Evolutionary conservation across 768 basidiomycete species (phyloP).

Genomic region (Phaeotremella skinneri): DNA sequence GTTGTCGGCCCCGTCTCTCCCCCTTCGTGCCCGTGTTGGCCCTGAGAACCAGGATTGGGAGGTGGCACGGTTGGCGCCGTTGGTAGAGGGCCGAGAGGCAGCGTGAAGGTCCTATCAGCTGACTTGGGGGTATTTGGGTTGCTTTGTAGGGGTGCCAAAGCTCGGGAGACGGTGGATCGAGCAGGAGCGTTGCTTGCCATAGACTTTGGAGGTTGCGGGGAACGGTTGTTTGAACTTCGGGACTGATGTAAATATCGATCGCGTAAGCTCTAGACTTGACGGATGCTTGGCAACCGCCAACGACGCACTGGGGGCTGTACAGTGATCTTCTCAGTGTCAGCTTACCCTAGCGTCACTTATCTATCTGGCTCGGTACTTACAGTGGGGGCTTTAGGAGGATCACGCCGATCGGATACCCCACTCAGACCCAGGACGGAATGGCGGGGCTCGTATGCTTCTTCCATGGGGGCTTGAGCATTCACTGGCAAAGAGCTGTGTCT

Average conservation of each 20-base stretch:
- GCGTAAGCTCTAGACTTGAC: slow-evolving; percentile 18
- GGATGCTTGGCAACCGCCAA: slow-evolving; percentile 6
- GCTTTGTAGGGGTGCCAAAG: too few relatives aligned
- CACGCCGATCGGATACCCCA: slow-evolving; percentile 11
- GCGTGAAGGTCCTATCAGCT: too few relatives aligned
- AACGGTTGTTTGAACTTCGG: slow-evolving; percentile 2
- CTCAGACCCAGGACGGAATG: slow-evolving; percentile 29
- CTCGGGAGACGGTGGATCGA: not conserved
- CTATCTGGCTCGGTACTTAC: slow-evolving; percentile 23
- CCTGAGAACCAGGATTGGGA: slow-evolving; percentile 2
- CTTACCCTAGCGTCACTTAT: slow-evolving; percentile 1
- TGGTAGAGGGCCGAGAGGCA: too few relatives aligned
- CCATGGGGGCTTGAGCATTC: not conserved
- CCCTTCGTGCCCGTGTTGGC: not conserved
- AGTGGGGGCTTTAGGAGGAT: slow-evolving; percentile 27
- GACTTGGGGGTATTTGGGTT: too few relatives aligned
- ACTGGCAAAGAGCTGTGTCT: not conserved
- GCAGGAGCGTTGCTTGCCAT: not conserved
- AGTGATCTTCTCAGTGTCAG: slow-evolving; percentile 34
- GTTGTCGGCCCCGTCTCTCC: slow-evolving; percentile 15
- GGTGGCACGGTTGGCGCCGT: slow-evolving; percentile 3
- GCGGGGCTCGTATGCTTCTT: slow-evolving; percentile 28
- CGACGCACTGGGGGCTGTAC: slow-evolving; percentile 46
- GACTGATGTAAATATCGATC: slow-evolving; percentile 6
- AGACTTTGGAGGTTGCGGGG: not conserved